Conservation (phyloP, 352 stramenopile species). For the Globisporangium spinosum region DNA sequence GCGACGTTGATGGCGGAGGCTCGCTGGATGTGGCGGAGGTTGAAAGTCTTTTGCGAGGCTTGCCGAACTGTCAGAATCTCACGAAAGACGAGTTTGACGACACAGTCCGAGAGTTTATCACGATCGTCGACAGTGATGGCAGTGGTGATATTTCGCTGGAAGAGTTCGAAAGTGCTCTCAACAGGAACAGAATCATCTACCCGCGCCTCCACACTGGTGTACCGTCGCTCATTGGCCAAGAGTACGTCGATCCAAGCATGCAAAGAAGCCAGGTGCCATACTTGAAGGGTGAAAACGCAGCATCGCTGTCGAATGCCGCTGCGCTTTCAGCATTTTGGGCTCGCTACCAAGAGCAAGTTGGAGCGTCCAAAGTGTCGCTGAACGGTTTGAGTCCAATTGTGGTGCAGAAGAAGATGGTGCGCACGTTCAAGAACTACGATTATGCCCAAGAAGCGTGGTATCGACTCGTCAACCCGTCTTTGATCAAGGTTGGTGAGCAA, state of each 20-base stretch:
- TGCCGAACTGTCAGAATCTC: conserved; percentile 67
- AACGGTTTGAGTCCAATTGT: conserved; percentile 47
- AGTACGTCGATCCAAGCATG: conserved; percentile 70
- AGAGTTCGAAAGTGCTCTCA: conserved; percentile 75
- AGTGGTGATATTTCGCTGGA: conserved; percentile 84
- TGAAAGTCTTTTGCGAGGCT: conserved; percentile 48
- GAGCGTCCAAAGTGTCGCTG: conserved; percentile 49
- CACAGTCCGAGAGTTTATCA: conserved; percentile 69
- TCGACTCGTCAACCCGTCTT: conserved; percentile 68
- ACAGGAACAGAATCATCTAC: conserved; percentile 68
- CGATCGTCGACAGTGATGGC: conserved; percentile 73
- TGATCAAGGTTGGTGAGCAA: conserved; percentile 66
- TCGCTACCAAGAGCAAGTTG: conserved; percentile 65
- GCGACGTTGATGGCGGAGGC: conserved; percentile 70
- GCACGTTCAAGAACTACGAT: conserved; percentile 81
- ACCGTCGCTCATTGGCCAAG: conserved; percentile 65
- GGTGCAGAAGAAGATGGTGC: conserved; percentile 87
- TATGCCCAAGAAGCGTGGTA: conserved; percentile 86
- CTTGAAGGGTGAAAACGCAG: conserved; percentile 32
- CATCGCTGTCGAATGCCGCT: conserved; percentile 50
- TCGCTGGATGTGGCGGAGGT: conserved; percentile 72
- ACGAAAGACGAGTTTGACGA: conserved; percentile 76
- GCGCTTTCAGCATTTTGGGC: conserved; percentile 69
- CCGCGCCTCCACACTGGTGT: conserved; percentile 53
- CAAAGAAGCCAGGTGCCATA: conserved; percentile 67